phyloP scores from a whole-genome alignment of 495 filamentous ascomycete genomes.

The Aspergillus kassunensis region DNA sequence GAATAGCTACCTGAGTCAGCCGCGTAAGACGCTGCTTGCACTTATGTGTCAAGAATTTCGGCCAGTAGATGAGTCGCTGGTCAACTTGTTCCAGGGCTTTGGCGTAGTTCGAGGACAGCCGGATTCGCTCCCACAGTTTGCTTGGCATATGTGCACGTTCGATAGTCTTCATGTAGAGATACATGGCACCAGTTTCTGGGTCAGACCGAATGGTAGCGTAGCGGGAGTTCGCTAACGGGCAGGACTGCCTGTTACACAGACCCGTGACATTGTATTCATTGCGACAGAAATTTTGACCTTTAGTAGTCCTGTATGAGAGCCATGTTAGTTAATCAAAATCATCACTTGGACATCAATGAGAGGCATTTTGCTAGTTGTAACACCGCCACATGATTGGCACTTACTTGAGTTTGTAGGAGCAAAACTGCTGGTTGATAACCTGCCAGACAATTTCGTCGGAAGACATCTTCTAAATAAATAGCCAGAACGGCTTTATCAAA shows the following conservation, averaged over 20 bases:
- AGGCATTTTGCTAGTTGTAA: neutral
- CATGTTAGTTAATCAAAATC: constrained; percentile 13
- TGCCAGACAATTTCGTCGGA: constrained; percentile 99
- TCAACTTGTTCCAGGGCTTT: constrained; percentile 87
- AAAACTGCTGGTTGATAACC: constrained; percentile 93
- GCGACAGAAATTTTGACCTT: constrained; percentile 90
- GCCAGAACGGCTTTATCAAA: constrained; percentile 1
- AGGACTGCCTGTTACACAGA: constrained; percentile 90
- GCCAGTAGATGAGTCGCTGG: constrained; percentile 87
- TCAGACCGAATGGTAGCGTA: constrained; percentile 91
- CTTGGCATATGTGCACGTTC: constrained; percentile 86
- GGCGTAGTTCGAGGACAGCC: constrained; percentile 84
- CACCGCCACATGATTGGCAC: constrained; percentile 17
- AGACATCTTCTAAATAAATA: constrained; percentile 46
- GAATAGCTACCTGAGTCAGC: constrained; percentile 86
- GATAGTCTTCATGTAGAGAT: constrained; percentile 96
- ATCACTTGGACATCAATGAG: constrained; percentile 2
- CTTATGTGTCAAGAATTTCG: constrained; percentile 91
- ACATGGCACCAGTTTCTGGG: constrained; percentile 75
- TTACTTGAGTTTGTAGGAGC: constrained; percentile 93
- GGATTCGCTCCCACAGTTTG: constrained; percentile 93
- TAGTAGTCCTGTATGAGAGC: constrained; percentile 62
- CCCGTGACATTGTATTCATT: constrained; percentile 96
- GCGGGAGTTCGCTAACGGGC: constrained; percentile 90
- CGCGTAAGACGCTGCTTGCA: constrained; percentile 96